phyloP scores from a whole-genome alignment of 1,284 basidiomycete species.

The Sporisorium iseilematis-ciliati region DNA sequence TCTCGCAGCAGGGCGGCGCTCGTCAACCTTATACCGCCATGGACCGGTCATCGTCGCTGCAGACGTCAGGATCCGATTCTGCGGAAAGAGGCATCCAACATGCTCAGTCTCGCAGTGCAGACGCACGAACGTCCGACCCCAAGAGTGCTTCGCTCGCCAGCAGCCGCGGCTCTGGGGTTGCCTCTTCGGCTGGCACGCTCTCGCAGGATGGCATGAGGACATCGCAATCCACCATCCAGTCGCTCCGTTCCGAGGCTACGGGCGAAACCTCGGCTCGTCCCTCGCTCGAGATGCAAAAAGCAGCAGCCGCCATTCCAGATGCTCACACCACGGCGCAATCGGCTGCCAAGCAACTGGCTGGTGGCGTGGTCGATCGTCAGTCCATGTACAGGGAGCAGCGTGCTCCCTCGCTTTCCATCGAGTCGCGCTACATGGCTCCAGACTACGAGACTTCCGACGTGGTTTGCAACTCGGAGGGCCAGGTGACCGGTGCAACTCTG shows the following conservation, averaged over 20 bases:
- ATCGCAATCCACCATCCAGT: conserved; percentile 51
- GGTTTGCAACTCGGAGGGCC: conserved; percentile 88
- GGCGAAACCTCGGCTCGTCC: conserved; percentile 58
- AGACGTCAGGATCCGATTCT: conserved; percentile 3
- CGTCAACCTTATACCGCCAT: conserved; percentile 7
- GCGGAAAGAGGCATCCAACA: conserved; percentile 12
- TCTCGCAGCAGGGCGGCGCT: conserved; percentile 9
- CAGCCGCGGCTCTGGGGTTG: conserved; percentile 38
- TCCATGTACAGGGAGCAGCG: conserved; percentile 43
- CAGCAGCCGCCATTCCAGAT: conserved; percentile 10
- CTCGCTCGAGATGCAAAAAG: conserved; percentile 50
- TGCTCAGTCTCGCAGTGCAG: conserved; percentile 8
- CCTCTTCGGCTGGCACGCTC: conserved; percentile 40
- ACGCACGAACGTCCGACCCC: conserved; percentile 4
- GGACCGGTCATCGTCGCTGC: conserved; percentile 27
- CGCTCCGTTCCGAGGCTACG: conserved; percentile 50
- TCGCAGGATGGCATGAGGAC: conserved; percentile 37
- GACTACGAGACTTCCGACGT: conserved; percentile 78
- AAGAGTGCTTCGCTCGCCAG: conserved; percentile 16
- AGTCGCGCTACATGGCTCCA: conserved; percentile 49
- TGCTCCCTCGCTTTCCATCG: conserved; percentile 32
- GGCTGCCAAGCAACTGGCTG: conserved; percentile 38
- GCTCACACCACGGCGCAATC: conserved; percentile 43
- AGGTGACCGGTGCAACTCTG: conserved; percentile 89
- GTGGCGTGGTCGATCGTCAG: conserved; percentile 35